Base-by-base conservation (phyloP, 1,139 yeast genomes). In the Torulaspora pretoriensis region DNA sequence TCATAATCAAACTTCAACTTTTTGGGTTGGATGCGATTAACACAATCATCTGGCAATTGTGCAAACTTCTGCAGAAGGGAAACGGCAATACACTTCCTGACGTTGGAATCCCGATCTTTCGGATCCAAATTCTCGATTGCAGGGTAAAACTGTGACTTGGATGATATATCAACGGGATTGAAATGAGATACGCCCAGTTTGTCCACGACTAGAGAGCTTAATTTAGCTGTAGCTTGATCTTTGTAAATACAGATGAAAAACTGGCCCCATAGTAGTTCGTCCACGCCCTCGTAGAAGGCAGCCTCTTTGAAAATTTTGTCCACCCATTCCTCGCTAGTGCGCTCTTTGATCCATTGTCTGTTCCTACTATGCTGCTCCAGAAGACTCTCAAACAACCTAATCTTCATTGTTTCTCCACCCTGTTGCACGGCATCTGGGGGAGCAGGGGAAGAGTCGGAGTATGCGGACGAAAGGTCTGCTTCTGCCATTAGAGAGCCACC, bases 41-140 rank as follows among this genome's bases (percentile, higher is more conserved):
- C 51, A 2, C 64, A 52, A 3, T 50, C 48, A 0, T 51, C 42
- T 24, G 63, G 69, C 53, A 87, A 64, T 26, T 75, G 70, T 8
- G 87, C 80, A 59, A 73, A 88, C 38, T 87, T 78, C 55, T 86
- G 78, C 50, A 90, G 68, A 33, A 78, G 68, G 2, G 94, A 74
- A 4, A 89, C 78, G 0, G 97, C 97, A 35, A 90, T 69, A 0
- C 94, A 82, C 51, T 79, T 74, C 51, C 95, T 72, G 4, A 83
- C 87, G 41, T 78, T 78, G 10, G 88, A 78, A 9, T 70, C 63
- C 52, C 71, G 70, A 54, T 74, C 73, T 9, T 71, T 65, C 0
- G 72, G 70, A 0, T 74, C 63, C 40, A 90, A 68, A 57, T 88
- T 88, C 52, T 81, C 78, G 55, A 94, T 78, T 1, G 95, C 94